These are phyloP conservation scores for Serendipita sp. DNA, from an alignment of 1,284 basidiomycete genomes.

Conservation along the genomic window DNA sequence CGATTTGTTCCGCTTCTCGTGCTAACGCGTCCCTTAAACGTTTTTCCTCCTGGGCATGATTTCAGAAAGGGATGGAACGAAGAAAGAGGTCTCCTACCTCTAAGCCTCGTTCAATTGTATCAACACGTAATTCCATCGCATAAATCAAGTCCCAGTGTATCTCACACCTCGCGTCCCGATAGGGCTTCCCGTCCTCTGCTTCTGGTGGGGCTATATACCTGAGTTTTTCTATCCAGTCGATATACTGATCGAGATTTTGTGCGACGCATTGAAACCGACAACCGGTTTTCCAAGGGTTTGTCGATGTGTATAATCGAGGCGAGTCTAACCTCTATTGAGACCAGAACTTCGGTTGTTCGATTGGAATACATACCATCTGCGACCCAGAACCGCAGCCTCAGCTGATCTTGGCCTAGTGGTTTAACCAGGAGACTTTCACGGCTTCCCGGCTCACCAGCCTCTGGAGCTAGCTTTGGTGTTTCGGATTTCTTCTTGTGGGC, in stretches of 20 bases:
- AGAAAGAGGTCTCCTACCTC: conserved; percentile 26
- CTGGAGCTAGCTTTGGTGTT: conserved; percentile 36
- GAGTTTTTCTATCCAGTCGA: conserved; percentile 42
- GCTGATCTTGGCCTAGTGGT: conserved; percentile 58
- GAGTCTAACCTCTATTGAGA: conserved; percentile 40
- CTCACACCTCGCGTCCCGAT: conserved; percentile 38
- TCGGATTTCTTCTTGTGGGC: conserved; percentile 61
- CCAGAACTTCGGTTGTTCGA: background rate
- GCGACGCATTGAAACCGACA: conserved; percentile 55
- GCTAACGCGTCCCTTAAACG: no score
- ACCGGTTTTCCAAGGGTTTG: conserved; percentile 73
- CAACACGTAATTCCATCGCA: conserved; percentile 45
- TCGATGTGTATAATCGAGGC: conserved; percentile 61
- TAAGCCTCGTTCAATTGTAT: conserved; percentile 50
- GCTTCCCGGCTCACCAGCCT: conserved; percentile 40
- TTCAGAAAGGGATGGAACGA: no score
- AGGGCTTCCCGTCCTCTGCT: conserved; percentile 30
- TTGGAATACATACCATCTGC: conserved; percentile 58
- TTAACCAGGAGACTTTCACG: conserved; percentile 44
- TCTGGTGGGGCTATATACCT: conserved; percentile 36
- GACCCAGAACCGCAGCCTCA: conserved; percentile 63
- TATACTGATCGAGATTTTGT: conserved; percentile 56
- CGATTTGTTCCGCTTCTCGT: no score
- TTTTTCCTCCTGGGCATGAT: no score
- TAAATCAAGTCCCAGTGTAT: conserved; percentile 46